phyloP scores from a whole-genome alignment of 164 flowering plant species.

The Taxillus chinensis region DNA sequence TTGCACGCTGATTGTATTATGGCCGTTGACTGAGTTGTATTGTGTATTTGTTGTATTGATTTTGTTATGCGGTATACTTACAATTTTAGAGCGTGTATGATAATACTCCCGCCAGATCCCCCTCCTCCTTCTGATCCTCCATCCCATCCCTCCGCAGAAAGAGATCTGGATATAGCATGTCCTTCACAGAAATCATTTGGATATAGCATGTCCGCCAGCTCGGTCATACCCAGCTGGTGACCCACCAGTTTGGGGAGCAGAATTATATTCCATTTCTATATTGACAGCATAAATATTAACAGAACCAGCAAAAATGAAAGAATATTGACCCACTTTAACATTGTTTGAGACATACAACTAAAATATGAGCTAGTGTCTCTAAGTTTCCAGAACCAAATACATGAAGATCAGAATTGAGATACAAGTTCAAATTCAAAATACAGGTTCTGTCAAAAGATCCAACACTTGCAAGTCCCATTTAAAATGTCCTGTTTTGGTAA shows the following conservation, averaged over 20 bases:
- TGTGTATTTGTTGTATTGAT: too few relatives aligned
- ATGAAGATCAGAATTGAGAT: conserved; percentile 42
- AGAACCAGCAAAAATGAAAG: conserved; percentile 56
- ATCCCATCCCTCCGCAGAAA: conserved; percentile 77
- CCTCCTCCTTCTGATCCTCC: conserved; percentile 77
- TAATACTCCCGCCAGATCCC: conserved; percentile 92
- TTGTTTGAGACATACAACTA: conserved; percentile 38
- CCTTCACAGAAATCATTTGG: conserved; percentile 41
- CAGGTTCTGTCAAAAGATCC: conserved; percentile 81
- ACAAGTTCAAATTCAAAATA: conserved; percentile 38
- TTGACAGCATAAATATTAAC: conserved; percentile 44
- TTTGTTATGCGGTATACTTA: conserved; percentile 26
- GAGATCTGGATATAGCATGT: conserved; percentile 45
- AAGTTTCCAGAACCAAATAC: conserved; percentile 60
- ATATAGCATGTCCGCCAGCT: conserved; percentile 68
- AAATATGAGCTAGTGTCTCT: conserved; percentile 54
- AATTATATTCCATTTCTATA: conserved; percentile 39
- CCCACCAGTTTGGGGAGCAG: conserved; percentile 85
- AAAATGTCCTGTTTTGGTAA: too few relatives aligned
- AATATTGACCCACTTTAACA: conserved; percentile 49
- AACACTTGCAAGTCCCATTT: conserved; percentile 50
- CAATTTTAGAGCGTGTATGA: conserved; percentile 54
- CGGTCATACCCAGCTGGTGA: conserved; percentile 78
- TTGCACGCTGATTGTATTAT: too few relatives aligned
- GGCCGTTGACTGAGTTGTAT: too few relatives aligned